phyloP scores from a whole-genome alignment of 108 stramenopile genomes.

The Pseudonitzschia multiseries region DNA sequence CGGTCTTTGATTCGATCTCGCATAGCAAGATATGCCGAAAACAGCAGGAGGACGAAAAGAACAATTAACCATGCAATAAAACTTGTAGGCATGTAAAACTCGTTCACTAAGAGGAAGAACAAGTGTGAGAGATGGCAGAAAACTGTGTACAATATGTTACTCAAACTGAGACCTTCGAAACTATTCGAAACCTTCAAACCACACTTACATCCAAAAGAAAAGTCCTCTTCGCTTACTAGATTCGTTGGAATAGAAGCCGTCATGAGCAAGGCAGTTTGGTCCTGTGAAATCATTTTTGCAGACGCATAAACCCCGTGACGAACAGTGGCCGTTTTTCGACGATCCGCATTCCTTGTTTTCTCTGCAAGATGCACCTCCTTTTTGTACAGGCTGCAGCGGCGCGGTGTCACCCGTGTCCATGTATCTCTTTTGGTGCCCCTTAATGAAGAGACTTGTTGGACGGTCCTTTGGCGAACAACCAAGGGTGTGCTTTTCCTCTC shows the following conservation, averaged over 20 bases:
- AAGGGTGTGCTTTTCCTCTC: slow-evolving; percentile 68
- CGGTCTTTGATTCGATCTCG: slow-evolving; percentile 4
- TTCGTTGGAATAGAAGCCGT: slow-evolving; percentile 56
- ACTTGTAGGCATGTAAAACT: slow-evolving; percentile 27
- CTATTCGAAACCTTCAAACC: background rate
- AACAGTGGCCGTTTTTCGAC: slow-evolving; percentile 44
- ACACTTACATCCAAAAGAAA: slow-evolving; percentile 39
- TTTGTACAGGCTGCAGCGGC: slow-evolving; percentile 57
- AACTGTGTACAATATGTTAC: background rate
- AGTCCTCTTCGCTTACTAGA: slow-evolving; percentile 13
- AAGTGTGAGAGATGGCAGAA: background rate
- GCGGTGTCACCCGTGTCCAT: slow-evolving; percentile 64
- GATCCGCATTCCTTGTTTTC: slow-evolving; percentile 59
- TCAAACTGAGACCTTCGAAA: background rate
- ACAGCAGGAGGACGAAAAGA: slow-evolving; percentile 19
- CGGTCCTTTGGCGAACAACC: slow-evolving; percentile 81
- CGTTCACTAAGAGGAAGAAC: slow-evolving; percentile 4
- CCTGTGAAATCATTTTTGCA: slow-evolving; percentile 66
- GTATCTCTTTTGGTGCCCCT: slow-evolving; percentile 81
- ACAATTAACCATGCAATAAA: slow-evolving; percentile 23
- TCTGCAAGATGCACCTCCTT: slow-evolving; percentile 65
- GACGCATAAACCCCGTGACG: slow-evolving; percentile 42
- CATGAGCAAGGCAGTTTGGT: slow-evolving; percentile 70
- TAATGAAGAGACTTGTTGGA: slow-evolving; percentile 83
- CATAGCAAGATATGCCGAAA: slow-evolving; percentile 15